Evolutionary conservation across 768 basidiomycete genomes (phyloP).

Genomic region (Gloeophyllum trabeum): DNA sequence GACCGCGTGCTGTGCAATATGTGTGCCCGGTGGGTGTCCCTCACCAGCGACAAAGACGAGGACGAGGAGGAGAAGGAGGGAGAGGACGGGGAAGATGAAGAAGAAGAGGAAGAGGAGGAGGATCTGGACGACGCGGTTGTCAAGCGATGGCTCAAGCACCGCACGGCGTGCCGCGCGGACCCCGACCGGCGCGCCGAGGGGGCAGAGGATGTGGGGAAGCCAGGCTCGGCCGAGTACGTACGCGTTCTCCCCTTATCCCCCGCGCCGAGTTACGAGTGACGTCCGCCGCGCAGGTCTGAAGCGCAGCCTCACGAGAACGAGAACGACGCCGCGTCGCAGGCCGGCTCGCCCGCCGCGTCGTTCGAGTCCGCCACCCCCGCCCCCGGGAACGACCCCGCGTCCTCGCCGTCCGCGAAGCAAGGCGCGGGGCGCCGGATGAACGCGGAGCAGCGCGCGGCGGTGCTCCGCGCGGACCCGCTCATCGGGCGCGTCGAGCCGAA

Average conservation of each 20-base stretch:
- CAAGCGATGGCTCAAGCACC: constrained; percentile 56
- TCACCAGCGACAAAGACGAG: constrained; percentile 11
- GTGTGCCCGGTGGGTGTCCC: constrained; percentile 58
- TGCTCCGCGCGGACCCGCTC: constrained; percentile 52
- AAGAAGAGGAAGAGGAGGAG: constrained; percentile 33
- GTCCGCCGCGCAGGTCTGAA: no score
- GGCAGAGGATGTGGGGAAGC: no score
- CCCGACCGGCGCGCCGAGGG: constrained; percentile 6
- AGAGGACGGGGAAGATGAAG: constrained; percentile 29
- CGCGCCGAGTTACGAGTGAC: no score
- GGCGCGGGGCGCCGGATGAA: constrained; percentile 44
- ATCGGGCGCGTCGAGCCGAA: constrained; percentile 65
- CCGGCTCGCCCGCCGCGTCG: no score
- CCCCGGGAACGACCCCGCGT: no score
- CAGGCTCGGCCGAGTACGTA: no score
- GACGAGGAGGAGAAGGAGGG: constrained; percentile 25
- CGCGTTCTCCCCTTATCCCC: no score
- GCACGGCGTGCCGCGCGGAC: constrained; percentile 39
- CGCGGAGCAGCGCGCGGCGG: constrained; percentile 70
- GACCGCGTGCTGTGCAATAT: constrained; percentile 60
- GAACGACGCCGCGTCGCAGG: no score
- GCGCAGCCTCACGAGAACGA: no score
- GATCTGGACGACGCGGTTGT: constrained; percentile 37
- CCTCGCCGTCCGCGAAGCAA: no score
- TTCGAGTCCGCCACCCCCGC: no score